Evolutionary conservation across 108 stramenopile genomes (phyloP), one percentile per base, ranked within the genome.

Genomic region (Cyclotella distinguenda): DNA sequence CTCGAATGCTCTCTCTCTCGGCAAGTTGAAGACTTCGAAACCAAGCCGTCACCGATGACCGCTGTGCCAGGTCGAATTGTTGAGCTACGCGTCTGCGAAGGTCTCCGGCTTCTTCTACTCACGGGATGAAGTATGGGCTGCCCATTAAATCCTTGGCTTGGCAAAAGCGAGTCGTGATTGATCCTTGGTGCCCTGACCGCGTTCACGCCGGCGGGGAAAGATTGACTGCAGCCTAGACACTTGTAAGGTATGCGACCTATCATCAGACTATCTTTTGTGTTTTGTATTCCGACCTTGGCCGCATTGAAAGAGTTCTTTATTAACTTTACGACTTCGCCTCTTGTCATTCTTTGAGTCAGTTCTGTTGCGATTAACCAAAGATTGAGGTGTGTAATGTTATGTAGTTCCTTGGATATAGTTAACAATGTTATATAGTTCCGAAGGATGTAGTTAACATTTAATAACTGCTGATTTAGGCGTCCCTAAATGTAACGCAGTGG

Each of bases 201-300:
- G 43, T 70, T 70, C 35, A 70, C 68, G 15, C 68, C 68, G 13
- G 39, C 44, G 7, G 68, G 68, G 32, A 70, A 70, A 18, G 39
- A 1, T 13, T 70, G 58, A 32, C 31, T 60, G 39, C 68, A 70
- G 23, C 68, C 59, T 25, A 70, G 44, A 33, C 68, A 70, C 39
- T 31, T 57, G 28, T 57, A 58, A 18, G 68, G 57, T 16, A 32
- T 60, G 15, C 50, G 50, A 40, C 68, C 68, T 4, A 70, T 60
- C 68, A 70, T 70, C 49, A 70, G 49, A 18, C 59, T 47, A 34
- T 60, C 50, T 33, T 70, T 70, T 11, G 68, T 70, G 27, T 52
- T 70, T 52, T 70, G 68, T 3, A 70, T 53, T 23, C 59, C 68
- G n/a, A 60, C 22, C 28, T 70, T 70, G 27, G 59, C 68, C 53